These are phyloP conservation scores for Musa schizocarpa DNA, from an alignment of 176 grass and related monocot species.

Conservation along the genomic window DNA sequence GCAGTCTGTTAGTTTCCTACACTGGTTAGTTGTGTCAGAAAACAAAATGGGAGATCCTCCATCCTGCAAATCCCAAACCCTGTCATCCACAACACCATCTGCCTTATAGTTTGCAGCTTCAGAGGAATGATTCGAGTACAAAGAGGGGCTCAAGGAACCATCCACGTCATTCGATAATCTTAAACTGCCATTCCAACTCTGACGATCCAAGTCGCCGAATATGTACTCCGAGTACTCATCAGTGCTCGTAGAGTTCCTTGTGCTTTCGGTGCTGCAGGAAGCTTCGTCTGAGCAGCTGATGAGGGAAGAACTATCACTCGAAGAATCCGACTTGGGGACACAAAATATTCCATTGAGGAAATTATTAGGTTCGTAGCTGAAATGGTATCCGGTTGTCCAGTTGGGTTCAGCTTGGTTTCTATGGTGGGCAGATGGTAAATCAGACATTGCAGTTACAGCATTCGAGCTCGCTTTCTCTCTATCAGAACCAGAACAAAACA, in stretches of 20 bases:
- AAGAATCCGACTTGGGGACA: conserved; percentile 14
- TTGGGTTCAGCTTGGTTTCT: neutral
- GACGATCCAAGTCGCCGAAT: conserved; percentile 17
- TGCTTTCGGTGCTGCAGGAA: conserved; percentile 28
- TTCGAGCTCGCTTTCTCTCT: conserved; percentile 4
- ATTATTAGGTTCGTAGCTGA: neutral
- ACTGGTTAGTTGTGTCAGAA: conserved; percentile 2
- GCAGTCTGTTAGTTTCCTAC: conserved; percentile 9
- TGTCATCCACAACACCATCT: neutral
- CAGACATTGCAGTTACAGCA: neutral
- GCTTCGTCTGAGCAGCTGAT: conserved; percentile 22
- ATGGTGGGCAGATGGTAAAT: neutral
- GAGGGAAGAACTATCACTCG: conserved; percentile 18
- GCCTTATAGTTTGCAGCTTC: neutral
- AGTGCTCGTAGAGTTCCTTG: conserved; percentile 18
- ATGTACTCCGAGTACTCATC: conserved; percentile 22
- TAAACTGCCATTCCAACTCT: neutral
- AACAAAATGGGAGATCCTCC: conserved; percentile 1
- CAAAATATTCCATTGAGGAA: neutral
- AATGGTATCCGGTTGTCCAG: neutral
- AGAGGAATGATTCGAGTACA: neutral
- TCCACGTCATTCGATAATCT: conserved; percentile 7
- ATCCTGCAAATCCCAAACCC: neutral
- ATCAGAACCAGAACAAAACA: neutral
- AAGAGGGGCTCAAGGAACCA: neutral